Evolutionary conservation across 2,329 filamentous ascomycete species (phyloP).

Genomic region (Escovopsis sp.): DNA sequence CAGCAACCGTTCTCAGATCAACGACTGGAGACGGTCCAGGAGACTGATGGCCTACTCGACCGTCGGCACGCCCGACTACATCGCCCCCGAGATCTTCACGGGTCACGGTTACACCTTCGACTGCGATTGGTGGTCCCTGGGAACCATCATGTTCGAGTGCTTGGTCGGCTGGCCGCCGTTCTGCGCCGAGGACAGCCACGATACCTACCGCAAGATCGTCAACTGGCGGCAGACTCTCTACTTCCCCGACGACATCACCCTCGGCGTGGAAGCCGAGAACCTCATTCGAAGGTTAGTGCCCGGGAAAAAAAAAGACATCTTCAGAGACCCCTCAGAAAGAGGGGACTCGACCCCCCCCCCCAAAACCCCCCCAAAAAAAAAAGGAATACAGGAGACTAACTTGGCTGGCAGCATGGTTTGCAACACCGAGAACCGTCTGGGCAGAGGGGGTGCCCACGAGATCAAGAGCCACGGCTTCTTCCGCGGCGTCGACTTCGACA

Average conservation of each 20-base stretch:
- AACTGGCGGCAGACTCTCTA: conserved; percentile 94
- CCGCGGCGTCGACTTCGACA: conserved; percentile 90
- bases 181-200: conserved; percentile 92
- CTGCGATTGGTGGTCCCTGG: conserved; percentile 98
- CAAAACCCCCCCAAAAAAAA: too few species aligned
- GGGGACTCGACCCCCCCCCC: too few species aligned
- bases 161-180: conserved; percentile 97
- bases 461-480: conserved; percentile 95
- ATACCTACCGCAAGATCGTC: conserved; percentile 98
- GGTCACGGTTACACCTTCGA: conserved; percentile 92
- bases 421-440: conserved; percentile 83
- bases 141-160: conserved; percentile 99
- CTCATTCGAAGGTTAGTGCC: conserved; percentile 78
- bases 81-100: conserved; percentile 95
- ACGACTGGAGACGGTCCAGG: conserved; percentile 94
- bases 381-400: background rate
- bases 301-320: too few species aligned
- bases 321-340: too few species aligned
- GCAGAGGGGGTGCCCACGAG: conserved; percentile 72
- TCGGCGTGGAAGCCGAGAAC: conserved; percentile 80
- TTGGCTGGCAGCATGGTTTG: conserved; percentile 59
- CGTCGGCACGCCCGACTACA: conserved; percentile 95
- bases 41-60: conserved; percentile 96
- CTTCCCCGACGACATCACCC: conserved; percentile 87
- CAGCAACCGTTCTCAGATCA: conserved; percentile 94